phyloP scores from a whole-genome alignment of 2,329 filamentous ascomycete species.

The Diplodia corticola region DNA sequence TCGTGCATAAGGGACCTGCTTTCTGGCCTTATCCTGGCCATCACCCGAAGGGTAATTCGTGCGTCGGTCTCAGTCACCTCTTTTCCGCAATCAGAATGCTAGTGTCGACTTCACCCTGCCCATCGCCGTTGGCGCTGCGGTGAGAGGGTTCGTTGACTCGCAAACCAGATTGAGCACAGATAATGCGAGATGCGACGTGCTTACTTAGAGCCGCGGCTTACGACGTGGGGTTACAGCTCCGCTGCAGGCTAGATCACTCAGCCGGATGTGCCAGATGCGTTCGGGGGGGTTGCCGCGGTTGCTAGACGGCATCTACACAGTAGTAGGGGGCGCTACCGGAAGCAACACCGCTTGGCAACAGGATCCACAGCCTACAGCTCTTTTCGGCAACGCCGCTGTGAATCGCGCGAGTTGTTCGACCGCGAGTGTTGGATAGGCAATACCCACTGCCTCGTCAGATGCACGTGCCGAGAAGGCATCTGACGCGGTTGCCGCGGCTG shows the following conservation, averaged over 20 bases:
- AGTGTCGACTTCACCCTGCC: neutral
- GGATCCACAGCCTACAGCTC: neutral
- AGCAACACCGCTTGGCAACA: neutral
- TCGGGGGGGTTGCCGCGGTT: neutral
- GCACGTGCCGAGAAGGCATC: neutral
- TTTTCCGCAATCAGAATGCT: neutral
- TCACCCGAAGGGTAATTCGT: neutral
- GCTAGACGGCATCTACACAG: neutral
- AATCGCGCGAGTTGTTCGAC: neutral
- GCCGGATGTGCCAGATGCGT: neutral
- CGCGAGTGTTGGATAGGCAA: neutral
- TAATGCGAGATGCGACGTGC: neutral
- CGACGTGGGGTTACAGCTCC: neutral
- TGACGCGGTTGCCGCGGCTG: neutral
- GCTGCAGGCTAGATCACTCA: neutral
- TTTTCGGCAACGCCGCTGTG: neutral
- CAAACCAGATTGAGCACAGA: neutral
- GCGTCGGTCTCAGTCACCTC: neutral
- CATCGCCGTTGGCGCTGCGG: neutral
- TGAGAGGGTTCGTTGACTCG: neutral
- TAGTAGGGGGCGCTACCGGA: neutral
- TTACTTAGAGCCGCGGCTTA: no score
- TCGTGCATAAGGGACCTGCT: neutral
- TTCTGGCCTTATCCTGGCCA: neutral
- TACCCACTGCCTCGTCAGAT: neutral